phyloP scores from a whole-genome alignment of 2,329 filamentous ascomycete genomes.

The Xylariaceae sp. region DNA sequence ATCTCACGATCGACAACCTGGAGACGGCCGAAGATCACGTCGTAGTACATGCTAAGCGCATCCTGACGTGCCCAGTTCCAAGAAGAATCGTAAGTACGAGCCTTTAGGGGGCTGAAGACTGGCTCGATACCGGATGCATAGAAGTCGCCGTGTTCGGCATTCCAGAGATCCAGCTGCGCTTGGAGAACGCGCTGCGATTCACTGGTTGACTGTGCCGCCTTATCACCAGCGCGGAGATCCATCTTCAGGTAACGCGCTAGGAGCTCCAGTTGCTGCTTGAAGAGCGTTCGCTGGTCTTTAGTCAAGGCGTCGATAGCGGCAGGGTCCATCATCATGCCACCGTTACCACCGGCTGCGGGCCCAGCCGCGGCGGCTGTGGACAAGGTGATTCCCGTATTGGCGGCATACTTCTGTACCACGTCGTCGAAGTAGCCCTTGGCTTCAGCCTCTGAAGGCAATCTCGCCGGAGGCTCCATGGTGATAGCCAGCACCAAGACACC shows the following conservation, averaged over 20 bases:
- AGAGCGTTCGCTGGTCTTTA: slow-evolving; percentile 90
- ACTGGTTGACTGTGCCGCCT: slow-evolving; percentile 78
- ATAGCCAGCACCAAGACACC: slow-evolving; percentile 82
- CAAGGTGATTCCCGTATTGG: slow-evolving; percentile 75
- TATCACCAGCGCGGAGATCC: slow-evolving; percentile 93
- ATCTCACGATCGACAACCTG: slow-evolving; percentile 94
- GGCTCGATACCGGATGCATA: slow-evolving; percentile 94
- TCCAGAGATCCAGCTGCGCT: slow-evolving; percentile 91
- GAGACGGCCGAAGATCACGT: slow-evolving; percentile 94
- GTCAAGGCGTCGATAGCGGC: slow-evolving; percentile 94
- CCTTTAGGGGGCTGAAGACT: slow-evolving; percentile 88
- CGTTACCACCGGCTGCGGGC: slow-evolving; percentile 60
- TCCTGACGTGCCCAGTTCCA: slow-evolving; percentile 99
- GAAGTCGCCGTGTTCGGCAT: slow-evolving; percentile 89
- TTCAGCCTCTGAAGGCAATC: slow-evolving; percentile 82
- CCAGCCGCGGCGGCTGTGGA: slow-evolving; percentile 71
- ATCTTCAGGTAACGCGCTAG: slow-evolving; percentile 95
- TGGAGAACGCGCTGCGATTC: slow-evolving; percentile 85
- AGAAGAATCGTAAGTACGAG: slow-evolving; percentile 92
- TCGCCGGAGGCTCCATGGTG: slow-evolving; percentile 85
- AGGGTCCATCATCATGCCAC: slow-evolving; percentile 99
- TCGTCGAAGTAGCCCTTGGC: slow-evolving; percentile 91
- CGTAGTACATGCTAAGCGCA: slow-evolving; percentile 96
- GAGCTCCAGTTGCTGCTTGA: slow-evolving; percentile 97
- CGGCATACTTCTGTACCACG: slow-evolving; percentile 82